Conservation (phyloP, 495 filamentous ascomycete genomes). For the Aspergillus ostianus region DNA sequence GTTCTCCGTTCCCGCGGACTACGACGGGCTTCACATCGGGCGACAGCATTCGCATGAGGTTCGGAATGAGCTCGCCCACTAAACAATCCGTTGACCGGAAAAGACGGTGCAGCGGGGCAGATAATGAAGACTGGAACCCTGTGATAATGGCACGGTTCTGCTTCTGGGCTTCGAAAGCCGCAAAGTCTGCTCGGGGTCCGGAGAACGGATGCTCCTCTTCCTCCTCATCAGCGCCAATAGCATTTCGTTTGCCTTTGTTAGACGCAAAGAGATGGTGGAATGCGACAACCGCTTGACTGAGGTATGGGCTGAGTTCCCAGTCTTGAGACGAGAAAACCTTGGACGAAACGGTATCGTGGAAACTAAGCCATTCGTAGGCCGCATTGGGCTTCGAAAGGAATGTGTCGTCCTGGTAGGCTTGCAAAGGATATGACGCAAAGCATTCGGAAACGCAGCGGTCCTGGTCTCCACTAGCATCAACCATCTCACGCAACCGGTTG, state of each 20-base stretch:
- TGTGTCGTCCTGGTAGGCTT: conserved; percentile 88
- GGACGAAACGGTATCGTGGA: conserved; percentile 79
- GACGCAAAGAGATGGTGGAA: conserved; percentile 89
- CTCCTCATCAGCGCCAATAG: conserved; percentile 46
- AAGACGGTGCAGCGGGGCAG: conserved; percentile 60
- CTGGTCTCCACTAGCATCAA: conserved; percentile 84
- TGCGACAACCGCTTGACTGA: conserved; percentile 78
- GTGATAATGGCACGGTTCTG: conserved; percentile 56
- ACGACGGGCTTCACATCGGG: conserved; percentile 93
- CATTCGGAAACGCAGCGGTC: conserved; percentile 83
- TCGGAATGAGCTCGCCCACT: conserved; percentile 78
- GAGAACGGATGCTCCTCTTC: conserved; percentile 68
- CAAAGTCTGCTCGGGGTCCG: conserved; percentile 74
- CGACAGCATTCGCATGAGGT: conserved; percentile 75
- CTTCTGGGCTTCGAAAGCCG: conserved; percentile 74
- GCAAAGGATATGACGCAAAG: conserved; percentile 79
- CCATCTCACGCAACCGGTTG: conserved; percentile 78
- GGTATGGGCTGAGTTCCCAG: conserved; percentile 84
- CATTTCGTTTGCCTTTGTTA: conserved; percentile 36
- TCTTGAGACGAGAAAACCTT: conserved; percentile 74
- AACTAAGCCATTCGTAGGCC: conserved; percentile 93
- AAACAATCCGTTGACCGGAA: conserved; percentile 76
- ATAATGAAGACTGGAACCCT: conserved; percentile 55
- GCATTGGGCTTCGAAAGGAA: conserved; percentile 81
- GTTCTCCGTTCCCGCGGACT: conserved; percentile 67